phyloP scores from a whole-genome alignment of 306 rosid genomes.

The Castanea mollissima region DNA sequence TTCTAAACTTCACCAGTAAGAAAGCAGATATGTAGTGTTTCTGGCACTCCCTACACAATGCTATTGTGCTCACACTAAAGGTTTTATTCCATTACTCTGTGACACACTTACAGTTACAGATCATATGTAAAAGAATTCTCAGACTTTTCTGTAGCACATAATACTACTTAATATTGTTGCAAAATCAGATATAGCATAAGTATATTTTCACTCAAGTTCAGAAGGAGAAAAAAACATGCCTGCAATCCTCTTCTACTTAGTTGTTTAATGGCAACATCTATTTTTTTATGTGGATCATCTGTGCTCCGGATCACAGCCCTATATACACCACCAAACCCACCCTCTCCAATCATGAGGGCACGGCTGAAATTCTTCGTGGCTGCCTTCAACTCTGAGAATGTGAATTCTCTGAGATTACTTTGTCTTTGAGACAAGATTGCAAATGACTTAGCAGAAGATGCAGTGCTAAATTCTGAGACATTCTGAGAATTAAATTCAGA shows the following conservation, averaged over 20 bases:
- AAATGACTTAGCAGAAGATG: slow-evolving; percentile 46
- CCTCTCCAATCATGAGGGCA: slow-evolving; percentile 60
- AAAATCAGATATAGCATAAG: background rate
- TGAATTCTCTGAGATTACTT: slow-evolving; percentile 50
- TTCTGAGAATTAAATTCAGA: slow-evolving; percentile 48
- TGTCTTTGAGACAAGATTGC: slow-evolving; percentile 50
- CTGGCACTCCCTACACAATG: background rate
- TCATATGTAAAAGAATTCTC: background rate
- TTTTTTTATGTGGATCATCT: slow-evolving; percentile 35
- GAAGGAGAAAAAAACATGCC: slow-evolving; percentile 39
- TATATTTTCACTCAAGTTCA: background rate
- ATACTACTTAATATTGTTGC: background rate
- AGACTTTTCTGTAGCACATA: background rate
- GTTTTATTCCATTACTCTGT: no score
- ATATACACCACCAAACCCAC: slow-evolving; percentile 62
- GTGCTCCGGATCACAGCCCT: slow-evolving; percentile 39
- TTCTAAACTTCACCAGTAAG: background rate
- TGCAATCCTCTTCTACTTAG: slow-evolving; percentile 63
- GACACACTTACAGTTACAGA: background rate
- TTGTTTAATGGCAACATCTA: slow-evolving; percentile 61
- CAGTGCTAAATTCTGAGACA: slow-evolving; percentile 45
- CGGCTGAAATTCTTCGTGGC: slow-evolving; percentile 61
- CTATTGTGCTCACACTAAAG: background rate
- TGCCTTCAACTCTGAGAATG: slow-evolving; percentile 50
- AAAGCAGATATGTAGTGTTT: background rate